These are phyloP conservation scores for Pseudogymnoascus sp. DNA, from an alignment of 2,329 filamentous ascomycete species.

Conservation along the genomic window DNA sequence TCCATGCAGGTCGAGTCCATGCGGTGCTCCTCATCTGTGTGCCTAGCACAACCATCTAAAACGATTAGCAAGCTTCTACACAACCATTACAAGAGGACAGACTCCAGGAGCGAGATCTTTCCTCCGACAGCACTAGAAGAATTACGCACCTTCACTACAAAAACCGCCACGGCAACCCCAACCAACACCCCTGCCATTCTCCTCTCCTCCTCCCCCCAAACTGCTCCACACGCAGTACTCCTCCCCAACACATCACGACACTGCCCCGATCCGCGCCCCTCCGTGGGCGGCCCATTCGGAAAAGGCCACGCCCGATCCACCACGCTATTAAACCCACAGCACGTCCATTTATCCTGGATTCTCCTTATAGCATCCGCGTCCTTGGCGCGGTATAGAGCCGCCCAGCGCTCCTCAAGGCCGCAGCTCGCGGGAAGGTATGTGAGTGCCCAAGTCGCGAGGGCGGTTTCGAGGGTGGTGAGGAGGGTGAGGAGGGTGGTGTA, in stretches of 20 bases:
- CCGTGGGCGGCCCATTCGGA: constrained; percentile 23
- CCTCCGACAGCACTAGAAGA: neutral
- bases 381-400: constrained; percentile 42
- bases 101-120: neutral
- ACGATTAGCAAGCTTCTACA: neutral
- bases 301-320: constrained; percentile 60
- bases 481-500: constrained; percentile 25
- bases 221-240: constrained; percentile 39
- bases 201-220: constrained; percentile 51
- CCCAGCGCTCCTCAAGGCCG: constrained; percentile 50
- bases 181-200: constrained; percentile 48
- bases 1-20: constrained; percentile 19
- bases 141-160: constrained; percentile 47
- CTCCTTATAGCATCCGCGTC: constrained; percentile 43
- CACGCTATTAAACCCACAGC: constrained; percentile 56
- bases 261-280: constrained; percentile 25
- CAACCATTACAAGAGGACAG: neutral
- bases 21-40: constrained; percentile 23
- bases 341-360: constrained; percentile 60
- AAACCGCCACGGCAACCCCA: constrained; percentile 44
- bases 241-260: constrained; percentile 44
- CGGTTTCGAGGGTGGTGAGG: constrained; percentile 27
- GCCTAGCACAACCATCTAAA: constrained; percentile 20
- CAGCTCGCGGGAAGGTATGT: constrained; percentile 37
- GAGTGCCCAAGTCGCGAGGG: constrained; percentile 25